These are phyloP conservation scores for Komagataella phaffii DNA, from an alignment of 805 yeast genomes.

Conservation along the genomic window DNA sequence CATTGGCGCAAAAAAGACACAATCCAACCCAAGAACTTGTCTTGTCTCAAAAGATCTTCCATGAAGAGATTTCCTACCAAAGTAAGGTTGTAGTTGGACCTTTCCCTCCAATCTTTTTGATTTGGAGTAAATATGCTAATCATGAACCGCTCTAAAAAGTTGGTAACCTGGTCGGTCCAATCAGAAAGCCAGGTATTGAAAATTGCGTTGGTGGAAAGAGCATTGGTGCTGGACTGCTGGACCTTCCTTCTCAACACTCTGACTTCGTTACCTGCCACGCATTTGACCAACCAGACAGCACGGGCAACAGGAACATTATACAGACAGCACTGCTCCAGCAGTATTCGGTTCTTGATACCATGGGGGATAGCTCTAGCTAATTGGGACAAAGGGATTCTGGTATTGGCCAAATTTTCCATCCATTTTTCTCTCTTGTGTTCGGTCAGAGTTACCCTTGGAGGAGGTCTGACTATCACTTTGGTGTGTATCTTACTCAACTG, in stretches of 20 bases:
- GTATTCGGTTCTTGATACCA: conserved; percentile 62
- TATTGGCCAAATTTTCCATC: conserved; percentile 69
- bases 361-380: conserved; percentile 80
- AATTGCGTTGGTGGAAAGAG: conserved; percentile 20
- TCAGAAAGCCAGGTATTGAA: conserved; percentile 55
- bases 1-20: conserved; percentile 30
- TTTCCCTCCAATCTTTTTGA: conserved; percentile 25
- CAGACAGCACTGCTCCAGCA: conserved; percentile 60
- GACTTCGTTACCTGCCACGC: conserved; percentile 73
- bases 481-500: conserved; percentile 29
- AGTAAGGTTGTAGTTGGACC: conserved; percentile 45
- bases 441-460: conserved; percentile 83
- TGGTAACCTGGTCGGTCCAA: conserved; percentile 80
- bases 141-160: conserved; percentile 38
- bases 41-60: conserved; percentile 53
- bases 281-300: conserved; percentile 84
- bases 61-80: conserved; percentile 53
- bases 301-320: conserved; percentile 64
- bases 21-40: conserved; percentile 49
- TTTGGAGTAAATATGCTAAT: conserved; percentile 20
- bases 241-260: conserved; percentile 40
- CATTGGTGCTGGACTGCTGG: conserved; percentile 5
- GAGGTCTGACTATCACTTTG: conserved; percentile 55
- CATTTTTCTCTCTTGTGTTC: conserved; percentile 78
- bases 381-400: conserved; percentile 48